Conservation (phyloP, 345 rosid genomes). For the Anacardium occidentale region DNA sequence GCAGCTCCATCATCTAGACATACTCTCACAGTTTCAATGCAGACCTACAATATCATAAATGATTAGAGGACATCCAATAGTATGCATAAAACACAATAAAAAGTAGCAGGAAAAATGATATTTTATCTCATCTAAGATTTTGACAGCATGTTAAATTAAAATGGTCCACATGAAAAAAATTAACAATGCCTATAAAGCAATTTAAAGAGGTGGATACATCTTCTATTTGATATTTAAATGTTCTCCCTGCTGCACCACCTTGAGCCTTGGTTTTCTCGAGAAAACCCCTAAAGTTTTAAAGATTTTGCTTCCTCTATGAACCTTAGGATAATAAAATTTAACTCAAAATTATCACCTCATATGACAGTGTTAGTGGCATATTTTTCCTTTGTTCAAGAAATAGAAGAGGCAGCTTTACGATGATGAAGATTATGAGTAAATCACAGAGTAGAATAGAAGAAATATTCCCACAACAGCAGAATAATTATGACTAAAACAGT, state of each 20-base stretch:
- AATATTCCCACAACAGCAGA: background rate
- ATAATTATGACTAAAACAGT: background rate
- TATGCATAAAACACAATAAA: conserved; percentile 1
- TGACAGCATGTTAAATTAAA: background rate
- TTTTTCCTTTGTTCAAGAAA: background rate
- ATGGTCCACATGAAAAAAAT: background rate
- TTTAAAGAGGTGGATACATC: background rate
- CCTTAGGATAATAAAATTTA: background rate
- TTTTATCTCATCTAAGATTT: background rate
- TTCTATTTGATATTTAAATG: background rate
- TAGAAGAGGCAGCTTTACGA: background rate
- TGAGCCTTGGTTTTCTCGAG: background rate
- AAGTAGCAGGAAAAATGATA: background rate
- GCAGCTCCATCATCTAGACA: conserved; percentile 68
- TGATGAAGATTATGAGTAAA: background rate
- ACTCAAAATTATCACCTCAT: background rate
- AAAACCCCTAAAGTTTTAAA: conserved; percentile 3
- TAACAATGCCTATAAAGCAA: background rate
- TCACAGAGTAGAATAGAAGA: background rate
- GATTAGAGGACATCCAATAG: background rate
- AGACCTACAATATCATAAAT: conserved; percentile 38
- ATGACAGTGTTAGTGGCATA: background rate
- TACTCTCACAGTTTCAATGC: conserved; percentile 65
- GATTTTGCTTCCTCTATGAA: background rate
- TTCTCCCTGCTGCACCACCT: background rate